Base-by-base conservation (phyloP, 169 alveolate genomes). In the Babesia ovis region DNA sequence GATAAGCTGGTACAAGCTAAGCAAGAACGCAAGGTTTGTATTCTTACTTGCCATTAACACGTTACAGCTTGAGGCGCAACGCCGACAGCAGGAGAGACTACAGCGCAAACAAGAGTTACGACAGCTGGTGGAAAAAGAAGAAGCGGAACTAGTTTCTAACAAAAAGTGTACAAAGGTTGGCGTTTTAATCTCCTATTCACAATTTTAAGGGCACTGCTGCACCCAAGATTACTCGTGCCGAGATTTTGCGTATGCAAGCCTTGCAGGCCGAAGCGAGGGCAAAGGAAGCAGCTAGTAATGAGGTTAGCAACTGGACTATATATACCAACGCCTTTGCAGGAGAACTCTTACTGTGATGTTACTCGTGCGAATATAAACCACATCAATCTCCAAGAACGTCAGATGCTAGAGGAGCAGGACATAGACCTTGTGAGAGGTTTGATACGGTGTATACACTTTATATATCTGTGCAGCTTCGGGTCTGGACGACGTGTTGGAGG, bases 1-100 rank as follows among this genome's bases (percentile, higher is more conserved):
- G 93, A 89, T 56, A 89, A 89, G 68, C 57, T 81, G 39, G 84
- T 46, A 4, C 79, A 80, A 57, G 91, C 93, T 12, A 89, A 89
- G 54, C 81, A 62, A 27, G 90, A 89, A 32, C 80, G 93, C 39
- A 89, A 84, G 85, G 93, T 89, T 57, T 2, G 54, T 31, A 18
- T 12, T 35, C 9, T 35, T 2, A 3, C 43, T 6, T 6, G 20
- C 16, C 37, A 22, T 34, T 50, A 42, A 39, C 4, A 12, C 23
- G 50, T 67, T 48, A 34, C 66, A 81, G 89, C 54, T 62, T 39
- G 89, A 81, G 50, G 71, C 66, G 32, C 77, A 62, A 34, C 77
- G 85, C 27, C 67, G 67, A 41, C 85, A 70, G 64, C 85, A 81
- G 61, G 85, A 81, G 43, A 72, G 62, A 46, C 51, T 81, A 41